These are phyloP conservation scores for Teunomyces gatunensis DNA, from an alignment of 805 yeast species.

Conservation along the genomic window DNA sequence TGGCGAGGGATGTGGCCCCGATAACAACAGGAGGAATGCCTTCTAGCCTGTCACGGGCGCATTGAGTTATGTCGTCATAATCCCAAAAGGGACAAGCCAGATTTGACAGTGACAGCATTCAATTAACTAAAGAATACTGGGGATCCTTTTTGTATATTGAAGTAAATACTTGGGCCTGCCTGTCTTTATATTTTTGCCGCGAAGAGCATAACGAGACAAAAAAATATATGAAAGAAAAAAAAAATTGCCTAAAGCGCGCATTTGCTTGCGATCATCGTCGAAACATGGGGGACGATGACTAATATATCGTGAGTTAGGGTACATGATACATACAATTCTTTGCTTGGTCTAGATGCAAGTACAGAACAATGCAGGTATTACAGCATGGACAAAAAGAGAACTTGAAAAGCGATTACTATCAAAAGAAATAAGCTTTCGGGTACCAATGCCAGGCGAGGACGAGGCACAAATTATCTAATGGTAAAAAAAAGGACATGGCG, in stretches of 20 bases:
- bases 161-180: neutral
- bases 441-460: neutral
- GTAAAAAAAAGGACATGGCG: neutral
- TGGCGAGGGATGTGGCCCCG: constrained; percentile 26
- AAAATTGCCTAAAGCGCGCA: neutral
- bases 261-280: neutral
- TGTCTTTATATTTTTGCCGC: neutral
- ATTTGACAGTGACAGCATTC: constrained; percentile 1
- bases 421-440: neutral
- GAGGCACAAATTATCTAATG: neutral
- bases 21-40: constrained; percentile 29
- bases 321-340: neutral
- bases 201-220: neutral
- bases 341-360: neutral
- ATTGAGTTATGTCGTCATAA: constrained; percentile 58
- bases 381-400: no score
- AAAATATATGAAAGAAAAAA: neutral
- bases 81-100: constrained; percentile 42
- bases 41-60: constrained; percentile 47
- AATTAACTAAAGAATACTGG: neutral
- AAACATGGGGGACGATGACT: neutral
- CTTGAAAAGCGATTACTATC: no score
- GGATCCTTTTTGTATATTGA: neutral
- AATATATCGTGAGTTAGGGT: neutral
- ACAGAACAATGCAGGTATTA: neutral